phyloP scores from a whole-genome alignment of 1,284 basidiomycete species.

The Fomitopsis betulina region DNA sequence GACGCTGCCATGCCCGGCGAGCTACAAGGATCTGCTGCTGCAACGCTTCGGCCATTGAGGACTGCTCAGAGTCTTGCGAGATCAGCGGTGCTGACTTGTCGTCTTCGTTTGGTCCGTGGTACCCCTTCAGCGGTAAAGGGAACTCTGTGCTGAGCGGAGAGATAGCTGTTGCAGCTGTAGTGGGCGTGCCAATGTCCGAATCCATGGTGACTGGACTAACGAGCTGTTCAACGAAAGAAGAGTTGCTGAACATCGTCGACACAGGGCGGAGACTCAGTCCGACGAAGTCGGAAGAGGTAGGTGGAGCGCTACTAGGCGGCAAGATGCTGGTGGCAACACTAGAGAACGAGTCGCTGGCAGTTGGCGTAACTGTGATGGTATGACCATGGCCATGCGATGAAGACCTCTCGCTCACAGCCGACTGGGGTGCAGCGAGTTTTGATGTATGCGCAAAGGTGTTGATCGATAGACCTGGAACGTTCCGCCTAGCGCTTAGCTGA shows the following conservation, averaged over 20 bases:
- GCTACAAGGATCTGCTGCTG: conserved; percentile 59
- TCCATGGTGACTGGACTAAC: conserved; percentile 32
- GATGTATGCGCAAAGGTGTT: conserved; percentile 16
- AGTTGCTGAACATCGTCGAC: conserved; percentile 67
- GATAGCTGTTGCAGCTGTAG: conserved; percentile 33
- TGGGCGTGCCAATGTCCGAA: conserved; percentile 41
- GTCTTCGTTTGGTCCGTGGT: conserved; percentile 30
- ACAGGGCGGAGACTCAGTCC: conserved; percentile 69
- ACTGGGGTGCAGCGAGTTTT: conserved; percentile 15
- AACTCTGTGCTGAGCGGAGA: conserved; percentile 52
- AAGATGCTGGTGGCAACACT: conserved; percentile 6
- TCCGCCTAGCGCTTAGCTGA: conserved; percentile 23
- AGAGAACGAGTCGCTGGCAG: conserved; percentile 11
- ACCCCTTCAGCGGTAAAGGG: conserved; percentile 14
- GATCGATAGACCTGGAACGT: conserved; percentile 27
- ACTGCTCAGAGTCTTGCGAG: conserved; percentile 38
- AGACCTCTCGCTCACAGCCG: conserved; percentile 14
- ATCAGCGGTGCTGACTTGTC: conserved; percentile 24
- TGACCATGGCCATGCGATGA: conserved; percentile 16
- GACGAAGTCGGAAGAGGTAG: conserved; percentile 56
- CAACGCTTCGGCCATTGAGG: conserved; percentile 45
- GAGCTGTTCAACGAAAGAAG: conserved; percentile 64
- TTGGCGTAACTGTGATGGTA: conserved; percentile 16
- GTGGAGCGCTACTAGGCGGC: conserved; percentile 57
- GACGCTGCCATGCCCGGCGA: conserved; percentile 62